Base-by-base conservation (phyloP, 2,329 filamentous ascomycete genomes). In the Chrysosporium queenslandicum region DNA sequence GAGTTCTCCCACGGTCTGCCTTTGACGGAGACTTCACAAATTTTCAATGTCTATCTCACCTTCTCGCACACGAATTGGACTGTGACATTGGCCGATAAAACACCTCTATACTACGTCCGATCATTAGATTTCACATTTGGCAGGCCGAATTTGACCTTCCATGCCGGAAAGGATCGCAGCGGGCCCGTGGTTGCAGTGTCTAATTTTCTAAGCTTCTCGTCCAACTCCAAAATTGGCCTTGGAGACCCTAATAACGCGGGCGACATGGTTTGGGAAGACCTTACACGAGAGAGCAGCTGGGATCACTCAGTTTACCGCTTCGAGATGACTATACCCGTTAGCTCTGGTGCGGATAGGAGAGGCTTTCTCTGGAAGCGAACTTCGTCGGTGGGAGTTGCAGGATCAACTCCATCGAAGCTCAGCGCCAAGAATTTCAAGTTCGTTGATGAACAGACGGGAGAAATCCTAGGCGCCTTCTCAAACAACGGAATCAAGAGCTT, bases 321-420 rank as follows among this genome's bases (percentile, higher is more conserved):
- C 52, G 59, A 64, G 20, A 60, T 64, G 39, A 58, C 58, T 2
- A 9, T 64, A 1, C 52, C 50, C 1, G 45, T 46, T 2, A 42
- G 39, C 12, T 9, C 34, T 21, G 56, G 50, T 21, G 27, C 18
- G 12, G 51, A 53, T 7, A 40, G 55, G 23, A 50, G 40, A 30
- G 34, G 18, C 8, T 69, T 68, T 45, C 52, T 62, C 14, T 69
- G 67, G 67, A 66, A 67, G 49, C 53, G 57, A 37, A 68, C 66
- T 1, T 60, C 58, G 29, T 57, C 56, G 6, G 59, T 64, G n/a
- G 65, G 63, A 2, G 55, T 65, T 7, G 60, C 58, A 20, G 58
- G 56, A n/a, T 57, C 58, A 4, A 58, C 50, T n/a, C 59, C 60
- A 11, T 55, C 51, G 7, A 50, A 36, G n/a, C 55, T 61, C 20